Base-by-base conservation (phyloP, 352 stramenopile genomes). In the Phytophthora pinifolia region DNA sequence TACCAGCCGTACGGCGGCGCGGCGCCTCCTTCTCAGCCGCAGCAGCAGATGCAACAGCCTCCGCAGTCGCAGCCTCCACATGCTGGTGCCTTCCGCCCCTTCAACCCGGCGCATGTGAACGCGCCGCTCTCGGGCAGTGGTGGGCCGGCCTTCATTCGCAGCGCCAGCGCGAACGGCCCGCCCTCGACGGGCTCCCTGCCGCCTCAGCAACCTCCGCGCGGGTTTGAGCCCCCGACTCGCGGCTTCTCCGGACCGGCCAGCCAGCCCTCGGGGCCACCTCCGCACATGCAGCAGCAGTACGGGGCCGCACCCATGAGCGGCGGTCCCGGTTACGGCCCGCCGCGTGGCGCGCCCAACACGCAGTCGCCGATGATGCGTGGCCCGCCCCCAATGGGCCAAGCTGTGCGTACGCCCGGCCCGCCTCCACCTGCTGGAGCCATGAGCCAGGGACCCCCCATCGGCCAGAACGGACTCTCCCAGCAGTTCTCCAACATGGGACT, bases 401-500 rank as follows among this genome's bases (percentile, higher is more conserved):
- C 46, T 42, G 59, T 69, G 52, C 50, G 47, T 2, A 27, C n/a
- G 1, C 20, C 53, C 9, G 58, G 58, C 6, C 42, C 57, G 4
- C 56, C 63, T 7, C 56, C 63, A 34, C 50, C 41, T 3, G 64
- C 43, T 43, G 68, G 54, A 30, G 45, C 32, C 13, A 51, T 60
- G 37, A 34, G 6, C 30, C 18, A 63, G 39, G 33, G 29, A 52
- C 50, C 60, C 0, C 58, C 58, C 9, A 61, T 57, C 15, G 54
- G 42, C 17, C 62, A 59, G 34, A 74, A 69, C 42, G 59, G 61
- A 48, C 67, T 91, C 58, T 76, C 65, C 29, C 39, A 72, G 25
- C 78, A 91, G 62, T 91, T 91, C 51, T 62, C 60, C 32, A 79
- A 84, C 46, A 89, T 91, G 81, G 76, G 72, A 35, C 64, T 91